A percentile compares a stretch with the other conserved stretches of the same genome.
Conservation (phyloP, 805 yeast species). For the Wickerhamiella occidentalis region DNA sequence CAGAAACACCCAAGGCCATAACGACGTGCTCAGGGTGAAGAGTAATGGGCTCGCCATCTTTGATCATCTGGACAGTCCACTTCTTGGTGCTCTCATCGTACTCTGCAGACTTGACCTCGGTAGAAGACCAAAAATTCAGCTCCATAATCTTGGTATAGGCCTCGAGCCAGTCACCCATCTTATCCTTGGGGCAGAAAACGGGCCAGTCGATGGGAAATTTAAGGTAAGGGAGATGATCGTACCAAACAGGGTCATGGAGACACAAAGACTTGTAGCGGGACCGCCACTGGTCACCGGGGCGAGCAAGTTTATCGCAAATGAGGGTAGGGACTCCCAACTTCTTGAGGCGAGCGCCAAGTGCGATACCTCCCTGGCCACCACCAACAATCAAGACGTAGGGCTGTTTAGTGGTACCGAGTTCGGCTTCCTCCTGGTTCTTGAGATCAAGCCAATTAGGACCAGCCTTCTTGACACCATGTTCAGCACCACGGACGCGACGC, state of each 20-base stretch:
- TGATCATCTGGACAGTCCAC: conserved; percentile 30
- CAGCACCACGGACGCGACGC: conserved; percentile 2
- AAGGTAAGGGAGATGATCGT: conserved; percentile 34
- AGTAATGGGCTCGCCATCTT: conserved; percentile 17
- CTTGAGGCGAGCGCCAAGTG: conserved; percentile 34
- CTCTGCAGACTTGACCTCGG: conserved; percentile 24
- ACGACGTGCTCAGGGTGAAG: conserved; percentile 29
- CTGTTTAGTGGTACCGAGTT: conserved; percentile 14
- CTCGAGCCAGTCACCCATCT: conserved; percentile 36
- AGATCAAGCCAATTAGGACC: conserved; percentile 7
- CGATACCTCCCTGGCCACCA: conserved; percentile 38
- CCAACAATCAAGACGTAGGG: conserved; percentile 37
- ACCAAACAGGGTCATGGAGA: conserved; percentile 37
- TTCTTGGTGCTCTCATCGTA: conserved; percentile 25
- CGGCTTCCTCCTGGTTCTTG: background rate
- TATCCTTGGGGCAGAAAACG: conserved; percentile 35
- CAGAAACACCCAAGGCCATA: conserved; percentile 36
- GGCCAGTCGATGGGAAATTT: conserved; percentile 35
- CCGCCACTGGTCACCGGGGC: conserved; percentile 39
- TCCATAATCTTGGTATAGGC: conserved; percentile 33
- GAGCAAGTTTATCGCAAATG: conserved; percentile 30
- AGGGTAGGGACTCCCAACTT: conserved; percentile 33
- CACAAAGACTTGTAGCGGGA: conserved; percentile 35
- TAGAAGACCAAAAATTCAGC: conserved; percentile 31
- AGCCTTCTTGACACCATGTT: conserved; percentile 4